Conservation (phyloP, 164 flowering plant species). For the Macadamia tetraphylla region DNA sequence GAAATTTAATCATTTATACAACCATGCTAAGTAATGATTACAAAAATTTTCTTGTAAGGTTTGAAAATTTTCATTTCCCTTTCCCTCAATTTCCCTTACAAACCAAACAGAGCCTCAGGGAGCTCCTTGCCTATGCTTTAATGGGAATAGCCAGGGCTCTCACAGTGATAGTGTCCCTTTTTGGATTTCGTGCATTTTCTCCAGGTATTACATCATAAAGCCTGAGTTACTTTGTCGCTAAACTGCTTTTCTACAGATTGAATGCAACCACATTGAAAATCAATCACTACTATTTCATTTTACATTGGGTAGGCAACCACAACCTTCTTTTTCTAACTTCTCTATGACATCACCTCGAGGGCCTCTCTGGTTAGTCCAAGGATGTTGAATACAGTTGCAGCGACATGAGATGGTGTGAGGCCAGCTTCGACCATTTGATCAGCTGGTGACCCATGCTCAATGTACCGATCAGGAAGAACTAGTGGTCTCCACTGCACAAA, state of each 20-base stretch:
- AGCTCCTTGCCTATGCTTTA: too few species aligned
- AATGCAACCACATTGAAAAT: background rate
- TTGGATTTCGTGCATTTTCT: too few species aligned
- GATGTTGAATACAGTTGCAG: constrained; percentile 73
- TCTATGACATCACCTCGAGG: constrained; percentile 51
- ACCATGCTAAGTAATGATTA: too few species aligned
- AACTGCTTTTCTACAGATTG: background rate
- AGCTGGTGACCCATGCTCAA: constrained; percentile 84
- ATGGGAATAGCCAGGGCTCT: too few species aligned
- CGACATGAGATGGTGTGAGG: constrained; percentile 83
- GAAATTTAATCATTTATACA: too few species aligned
- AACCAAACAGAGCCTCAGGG: too few species aligned
- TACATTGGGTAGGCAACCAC: constrained; percentile 7
- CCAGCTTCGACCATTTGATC: constrained; percentile 79
- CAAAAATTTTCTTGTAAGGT: too few species aligned
- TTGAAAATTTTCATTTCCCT: too few species aligned
- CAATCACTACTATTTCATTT: background rate
- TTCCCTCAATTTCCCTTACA: too few species aligned
- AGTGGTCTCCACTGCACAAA: constrained; percentile 88
- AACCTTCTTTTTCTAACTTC: background rate
- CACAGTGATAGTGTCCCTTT: too few species aligned
- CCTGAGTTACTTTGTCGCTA: background rate
- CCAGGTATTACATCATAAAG: too few species aligned
- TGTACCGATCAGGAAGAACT: constrained; percentile 88
- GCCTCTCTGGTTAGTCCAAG: constrained; percentile 86